phyloP scores from a whole-genome alignment of 768 basidiomycete genomes.

The Polyporus arcularius region DNA sequence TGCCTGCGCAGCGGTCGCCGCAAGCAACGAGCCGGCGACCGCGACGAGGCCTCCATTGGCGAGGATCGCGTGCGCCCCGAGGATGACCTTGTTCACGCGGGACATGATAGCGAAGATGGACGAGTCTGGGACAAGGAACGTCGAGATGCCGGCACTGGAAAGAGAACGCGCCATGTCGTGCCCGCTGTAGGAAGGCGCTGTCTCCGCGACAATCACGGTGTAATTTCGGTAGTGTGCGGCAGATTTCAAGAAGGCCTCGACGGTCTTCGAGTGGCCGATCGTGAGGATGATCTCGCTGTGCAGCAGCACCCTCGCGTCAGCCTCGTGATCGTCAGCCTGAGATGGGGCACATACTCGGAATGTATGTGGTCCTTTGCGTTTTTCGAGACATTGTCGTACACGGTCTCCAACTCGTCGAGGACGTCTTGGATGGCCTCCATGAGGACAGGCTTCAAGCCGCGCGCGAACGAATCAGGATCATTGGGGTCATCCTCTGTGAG shows the following conservation, averaged over 20 bases:
- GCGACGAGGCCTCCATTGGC: slow-evolving; percentile 97
- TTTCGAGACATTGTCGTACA: slow-evolving; percentile 92
- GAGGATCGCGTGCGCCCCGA: slow-evolving; percentile 93
- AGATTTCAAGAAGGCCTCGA: slow-evolving; percentile 90
- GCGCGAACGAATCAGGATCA: slow-evolving; percentile 78
- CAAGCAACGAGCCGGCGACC: slow-evolving; percentile 80
- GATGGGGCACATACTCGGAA: slow-evolving; percentile 75
- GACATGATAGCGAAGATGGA: slow-evolving; percentile 97
- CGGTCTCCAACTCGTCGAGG: slow-evolving; percentile 92
- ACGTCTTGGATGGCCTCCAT: slow-evolving; percentile 98
- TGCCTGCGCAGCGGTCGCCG: slow-evolving; percentile 82
- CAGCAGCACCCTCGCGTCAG: not conserved
- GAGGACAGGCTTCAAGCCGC: slow-evolving; percentile 84
- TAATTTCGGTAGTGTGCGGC: slow-evolving; percentile 90
- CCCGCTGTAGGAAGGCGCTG: slow-evolving; percentile 88
- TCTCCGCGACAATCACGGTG: slow-evolving; percentile 95
- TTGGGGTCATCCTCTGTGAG: slow-evolving; percentile 71
- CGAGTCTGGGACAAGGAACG: slow-evolving; percentile 96
- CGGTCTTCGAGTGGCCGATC: slow-evolving; percentile 91
- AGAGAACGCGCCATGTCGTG: slow-evolving; percentile 82
- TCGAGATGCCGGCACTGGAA: slow-evolving; percentile 81
- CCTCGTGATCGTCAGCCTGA: not conserved
- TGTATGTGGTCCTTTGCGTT: slow-evolving; percentile 96
- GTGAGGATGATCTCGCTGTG: slow-evolving; percentile 91
- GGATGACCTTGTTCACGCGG: slow-evolving; percentile 92